Base-by-base conservation (phyloP, 2,329 filamentous ascomycete genomes). In the Fusarium sulawesiense region DNA sequence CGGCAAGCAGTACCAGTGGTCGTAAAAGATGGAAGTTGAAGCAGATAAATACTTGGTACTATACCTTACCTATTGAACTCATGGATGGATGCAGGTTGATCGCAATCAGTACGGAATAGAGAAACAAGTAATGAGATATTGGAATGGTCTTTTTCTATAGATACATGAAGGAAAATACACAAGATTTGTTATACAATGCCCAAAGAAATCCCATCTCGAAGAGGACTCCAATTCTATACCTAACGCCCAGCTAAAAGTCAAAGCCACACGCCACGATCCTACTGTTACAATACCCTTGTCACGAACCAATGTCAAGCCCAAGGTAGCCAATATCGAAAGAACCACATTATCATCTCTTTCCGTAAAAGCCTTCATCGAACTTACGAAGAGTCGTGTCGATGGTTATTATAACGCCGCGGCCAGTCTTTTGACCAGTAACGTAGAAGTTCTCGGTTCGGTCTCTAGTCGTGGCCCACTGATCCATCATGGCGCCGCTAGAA, bases 241-340 rank as follows among this genome's bases (percentile, higher is more conserved):
- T 23, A 25, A 63, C 66, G 66, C 66, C 66, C 30, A 49, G 66
- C 66, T 70, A 63, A 69, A 51, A 27, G 47, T 27, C 51, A 57
- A 51, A 58, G 65, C 50, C 60, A 60, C 45, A 50, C 56, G 56
- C 50, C 60, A 60, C 45, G 47, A 60, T 53, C 18, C 4, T 49
- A 27, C 16, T 41, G 23, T 41, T 27, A 51, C 32, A 51, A 12
- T 45, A n/a, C 21, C 34, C 18, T 37, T 37, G 18, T n/a, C 34
- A n/a, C 34, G n/a, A 49, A 18, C 27, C 34, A 12, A 34, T 25
- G 4, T 61, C 45, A 29, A 29, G 11, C 13, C 23, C 21, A 27
- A 10, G 21, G 21, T 23, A 23, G 21, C 50, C 34, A 20, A 56
- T 30, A 14, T 21, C 30, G 25, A 21, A 27, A 41, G 32, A 27